These are phyloP conservation scores for Draba incana DNA, from an alignment of 345 rosid genomes.

Conservation along the genomic window DNA sequence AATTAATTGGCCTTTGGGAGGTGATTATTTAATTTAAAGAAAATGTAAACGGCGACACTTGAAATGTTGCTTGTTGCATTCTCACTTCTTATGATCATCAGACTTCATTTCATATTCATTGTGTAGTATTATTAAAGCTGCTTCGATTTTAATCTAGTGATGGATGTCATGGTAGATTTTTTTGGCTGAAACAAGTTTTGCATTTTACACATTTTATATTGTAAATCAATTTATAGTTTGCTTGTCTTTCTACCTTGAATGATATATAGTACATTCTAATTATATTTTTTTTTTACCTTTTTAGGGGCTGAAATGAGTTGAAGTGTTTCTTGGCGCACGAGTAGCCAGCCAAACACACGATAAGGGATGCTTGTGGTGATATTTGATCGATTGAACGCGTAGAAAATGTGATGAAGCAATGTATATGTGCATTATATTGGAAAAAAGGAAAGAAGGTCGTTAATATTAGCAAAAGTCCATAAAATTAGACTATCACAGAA, in stretches of 20 bases:
- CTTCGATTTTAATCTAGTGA: too few relatives aligned
- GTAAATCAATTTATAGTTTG: too few relatives aligned
- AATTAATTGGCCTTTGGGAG: slow-evolving; percentile 8
- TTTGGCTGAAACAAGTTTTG: too few relatives aligned
- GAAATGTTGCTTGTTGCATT: neutral
- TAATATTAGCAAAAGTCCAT: neutral
- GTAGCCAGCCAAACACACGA: neutral
- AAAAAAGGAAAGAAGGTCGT: neutral
- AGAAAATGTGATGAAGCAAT: neutral
- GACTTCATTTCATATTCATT: neutral
- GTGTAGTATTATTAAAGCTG: too few relatives aligned
- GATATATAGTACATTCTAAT: too few relatives aligned
- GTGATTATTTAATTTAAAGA: neutral
- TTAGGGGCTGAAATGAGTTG: neutral
- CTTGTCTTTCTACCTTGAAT: too few relatives aligned
- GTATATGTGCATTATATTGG: neutral
- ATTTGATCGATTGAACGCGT: slow-evolving; percentile 1
- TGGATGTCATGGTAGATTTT: too few relatives aligned
- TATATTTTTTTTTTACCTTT: neutral
- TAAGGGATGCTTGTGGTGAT: neutral
- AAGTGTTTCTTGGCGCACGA: neutral
- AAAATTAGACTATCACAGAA: neutral
- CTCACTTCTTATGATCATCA: neutral
- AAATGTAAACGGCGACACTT: neutral
- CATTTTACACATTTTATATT: too few relatives aligned